A percentile compares a stretch with the other conserved stretches of the same genome.
These are phyloP conservation scores for Dactylellina drechsleri DNA, from an alignment of 2,329 filamentous ascomycete species.

Conservation along the genomic window DNA sequence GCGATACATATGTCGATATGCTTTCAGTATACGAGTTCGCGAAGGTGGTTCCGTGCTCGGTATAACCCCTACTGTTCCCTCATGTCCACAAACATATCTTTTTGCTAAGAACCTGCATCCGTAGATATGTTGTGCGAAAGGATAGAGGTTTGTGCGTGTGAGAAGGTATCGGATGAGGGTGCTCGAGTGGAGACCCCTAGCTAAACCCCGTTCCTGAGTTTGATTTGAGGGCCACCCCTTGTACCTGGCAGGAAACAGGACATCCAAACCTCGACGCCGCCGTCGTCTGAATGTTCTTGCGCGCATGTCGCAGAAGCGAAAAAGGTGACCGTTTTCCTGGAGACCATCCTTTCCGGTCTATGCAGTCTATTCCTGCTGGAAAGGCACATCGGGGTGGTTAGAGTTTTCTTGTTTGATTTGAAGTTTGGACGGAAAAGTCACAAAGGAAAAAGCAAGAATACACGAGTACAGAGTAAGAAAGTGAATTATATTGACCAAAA, in stretches of 20 bases:
- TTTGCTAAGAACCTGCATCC: too few species aligned
- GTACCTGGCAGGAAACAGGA: slow-evolving; percentile 14
- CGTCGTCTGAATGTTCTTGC: not conserved
- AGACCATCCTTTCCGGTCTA: not conserved
- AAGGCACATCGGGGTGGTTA: not conserved
- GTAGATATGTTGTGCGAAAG: not conserved
- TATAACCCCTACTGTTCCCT: too few species aligned
- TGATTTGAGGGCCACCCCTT: slow-evolving; percentile 14
- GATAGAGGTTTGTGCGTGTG: too few species aligned
- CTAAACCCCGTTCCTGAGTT: slow-evolving; percentile 15
- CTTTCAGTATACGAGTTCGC: too few species aligned
- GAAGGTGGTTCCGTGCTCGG: too few species aligned
- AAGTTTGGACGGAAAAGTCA: slow-evolving; percentile 53
- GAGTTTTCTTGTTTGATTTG: slow-evolving; percentile 18
- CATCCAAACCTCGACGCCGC: too few species aligned
- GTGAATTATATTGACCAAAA: not conserved
- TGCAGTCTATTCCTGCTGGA: not conserved
- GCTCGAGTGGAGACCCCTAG: not conserved
- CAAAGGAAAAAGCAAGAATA: slow-evolving; percentile 43
- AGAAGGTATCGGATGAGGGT: not conserved
- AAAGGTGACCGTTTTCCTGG: not conserved
- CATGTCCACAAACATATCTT: too few species aligned
- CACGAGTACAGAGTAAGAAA: too few species aligned
- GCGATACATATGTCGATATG: too few species aligned
- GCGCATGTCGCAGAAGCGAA: slow-evolving; percentile 21